A percentile compares a stretch with the other conserved stretches of the same genome.
phyloP scores from a whole-genome alignment of 1,284 basidiomycete genomes.

The Puccinia horiana region DNA sequence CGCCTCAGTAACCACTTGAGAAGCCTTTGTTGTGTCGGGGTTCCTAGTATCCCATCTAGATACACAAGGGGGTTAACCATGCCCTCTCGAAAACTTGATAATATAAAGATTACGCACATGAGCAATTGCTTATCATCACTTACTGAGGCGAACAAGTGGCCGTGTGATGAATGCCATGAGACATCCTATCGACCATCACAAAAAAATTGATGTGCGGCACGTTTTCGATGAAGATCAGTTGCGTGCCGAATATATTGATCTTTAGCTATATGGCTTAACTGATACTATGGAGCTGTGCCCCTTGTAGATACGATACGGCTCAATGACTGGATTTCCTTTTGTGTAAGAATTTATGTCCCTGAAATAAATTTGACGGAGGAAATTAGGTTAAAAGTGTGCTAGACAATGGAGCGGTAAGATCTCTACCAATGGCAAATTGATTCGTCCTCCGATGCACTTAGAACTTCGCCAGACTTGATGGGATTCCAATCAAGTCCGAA shows the following conservation, averaged over 20 bases:
- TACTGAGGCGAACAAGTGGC: slow-evolving; percentile 89
- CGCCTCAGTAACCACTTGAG: slow-evolving; percentile 71
- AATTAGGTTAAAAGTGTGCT: neutral
- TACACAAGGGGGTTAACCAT: slow-evolving; percentile 9
- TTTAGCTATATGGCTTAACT: slow-evolving; percentile 63
- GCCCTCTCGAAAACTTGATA: neutral
- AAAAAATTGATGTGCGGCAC: neutral
- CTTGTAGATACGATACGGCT: slow-evolving; percentile 78
- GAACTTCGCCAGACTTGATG: slow-evolving; percentile 74
- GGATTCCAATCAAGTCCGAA: slow-evolving; percentile 94
- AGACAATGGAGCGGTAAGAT: slow-evolving; percentile 9
- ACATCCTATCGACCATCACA: slow-evolving; percentile 72
- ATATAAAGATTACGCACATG: slow-evolving; percentile 66
- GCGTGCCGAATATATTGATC: slow-evolving; percentile 57
- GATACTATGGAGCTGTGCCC: slow-evolving; percentile 64
- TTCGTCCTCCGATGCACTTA: slow-evolving; percentile 92
- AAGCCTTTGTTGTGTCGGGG: slow-evolving; percentile 66
- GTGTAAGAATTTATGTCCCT: slow-evolving; percentile 91
- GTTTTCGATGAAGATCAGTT: slow-evolving; percentile 32
- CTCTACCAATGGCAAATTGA: slow-evolving; percentile 90
- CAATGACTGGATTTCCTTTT: slow-evolving; percentile 74
- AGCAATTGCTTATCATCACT: slow-evolving; percentile 93
- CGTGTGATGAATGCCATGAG: slow-evolving; percentile 85
- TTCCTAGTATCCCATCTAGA: slow-evolving; percentile 88
- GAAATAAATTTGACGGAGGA: slow-evolving; percentile 44